Conservation (phyloP, 768 basidiomycete species). For the Tylopilus sp. region DNA sequence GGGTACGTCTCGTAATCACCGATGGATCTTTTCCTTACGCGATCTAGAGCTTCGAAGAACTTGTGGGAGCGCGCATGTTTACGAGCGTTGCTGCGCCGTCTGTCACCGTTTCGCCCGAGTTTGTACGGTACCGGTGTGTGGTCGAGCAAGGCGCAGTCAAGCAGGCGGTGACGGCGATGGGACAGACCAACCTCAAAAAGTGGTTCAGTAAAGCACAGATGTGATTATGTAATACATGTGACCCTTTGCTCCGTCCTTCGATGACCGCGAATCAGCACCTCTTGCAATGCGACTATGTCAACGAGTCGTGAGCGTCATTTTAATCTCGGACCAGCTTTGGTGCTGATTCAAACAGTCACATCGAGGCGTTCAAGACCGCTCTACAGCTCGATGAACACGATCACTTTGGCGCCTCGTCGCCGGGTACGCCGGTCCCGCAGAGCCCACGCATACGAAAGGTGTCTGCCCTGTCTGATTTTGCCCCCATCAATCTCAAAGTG, state of each 20-base stretch:
- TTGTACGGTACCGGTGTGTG: constrained; percentile 68
- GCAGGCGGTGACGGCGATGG: constrained; percentile 58
- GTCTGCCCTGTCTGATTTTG: constrained; percentile 81
- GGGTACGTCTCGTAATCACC: constrained; percentile 44
- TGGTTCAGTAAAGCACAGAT: constrained; percentile 63
- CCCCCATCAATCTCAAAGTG: constrained; percentile 84
- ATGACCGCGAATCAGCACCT: constrained; percentile 15
- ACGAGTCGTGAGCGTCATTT: constrained; percentile 59
- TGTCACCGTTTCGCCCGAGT: constrained; percentile 56
- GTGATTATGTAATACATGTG: constrained; percentile 23
- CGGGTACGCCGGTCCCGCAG: constrained; percentile 23
- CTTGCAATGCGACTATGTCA: constrained; percentile 57
- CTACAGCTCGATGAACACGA: constrained; percentile 55
- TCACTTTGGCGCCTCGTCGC: constrained; percentile 22
- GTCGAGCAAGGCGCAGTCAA: constrained; percentile 65
- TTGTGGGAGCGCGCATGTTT: constrained; percentile 58
- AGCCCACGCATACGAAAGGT: constrained; percentile 69
- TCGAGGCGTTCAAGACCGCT: constrained; percentile 76
- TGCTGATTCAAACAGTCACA: constrained; percentile 42
- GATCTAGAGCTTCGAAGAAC: constrained; percentile 70
- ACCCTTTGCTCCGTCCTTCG: constrained; percentile 1
- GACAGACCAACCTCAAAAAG: constrained; percentile 70
- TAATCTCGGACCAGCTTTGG: neutral
- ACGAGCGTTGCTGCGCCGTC: constrained; percentile 46
- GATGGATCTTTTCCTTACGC: neutral